Evolutionary conservation across 208 protist genomes (phyloP), one percentile per base, ranked within the genome.

Genomic region (Trypanosoma avium): DNA sequence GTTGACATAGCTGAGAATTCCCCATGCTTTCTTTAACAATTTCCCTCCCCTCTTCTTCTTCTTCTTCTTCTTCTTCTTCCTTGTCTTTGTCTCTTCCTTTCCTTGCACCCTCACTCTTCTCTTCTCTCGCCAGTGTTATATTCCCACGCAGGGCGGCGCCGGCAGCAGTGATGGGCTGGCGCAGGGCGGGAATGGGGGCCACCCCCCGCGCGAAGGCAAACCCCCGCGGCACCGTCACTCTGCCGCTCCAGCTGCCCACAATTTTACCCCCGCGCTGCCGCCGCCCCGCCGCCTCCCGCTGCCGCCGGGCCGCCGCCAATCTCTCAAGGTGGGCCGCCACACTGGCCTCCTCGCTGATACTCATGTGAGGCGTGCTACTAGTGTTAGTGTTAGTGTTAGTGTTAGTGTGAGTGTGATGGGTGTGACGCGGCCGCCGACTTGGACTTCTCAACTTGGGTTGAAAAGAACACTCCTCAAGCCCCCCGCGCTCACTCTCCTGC

Each of bases 391-490:
- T n/a, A n/a, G n/a, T n/a, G n/a, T n/a, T n/a, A n/a, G n/a, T n/a
- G n/a, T n/a, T n/a, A n/a, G n/a, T n/a, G n/a, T n/a, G n/a, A n/a
- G n/a, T n/a, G n/a, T n/a, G n/a, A n/a, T n/a, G n/a, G n/a, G n/a
- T n/a, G n/a, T n/a, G 48, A 32, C 33, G 48, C 30, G 21, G 0
- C 8, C n/a, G 21, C 21, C 35, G 26, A 3, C 6, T 8, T 10
- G n/a, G 24, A 13, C 9, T 24, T 47, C 24, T 57, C 24, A 56
- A 38, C 13, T 66, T 32, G 15, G 81, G 81, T 7, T 52, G 33
- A 64, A 92, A 92, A 15, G 76, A 80, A 67, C 82, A 92, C 53
- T 48, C 72, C 9, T 32, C 46, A 17, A 69, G n/a, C 35, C 40
- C 19, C 35, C 70, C 50, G 17, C 49, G 67, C 64, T 66, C 66